Conservation (phyloP, 345 rosid genomes). For the Ceriops decandra region DNA sequence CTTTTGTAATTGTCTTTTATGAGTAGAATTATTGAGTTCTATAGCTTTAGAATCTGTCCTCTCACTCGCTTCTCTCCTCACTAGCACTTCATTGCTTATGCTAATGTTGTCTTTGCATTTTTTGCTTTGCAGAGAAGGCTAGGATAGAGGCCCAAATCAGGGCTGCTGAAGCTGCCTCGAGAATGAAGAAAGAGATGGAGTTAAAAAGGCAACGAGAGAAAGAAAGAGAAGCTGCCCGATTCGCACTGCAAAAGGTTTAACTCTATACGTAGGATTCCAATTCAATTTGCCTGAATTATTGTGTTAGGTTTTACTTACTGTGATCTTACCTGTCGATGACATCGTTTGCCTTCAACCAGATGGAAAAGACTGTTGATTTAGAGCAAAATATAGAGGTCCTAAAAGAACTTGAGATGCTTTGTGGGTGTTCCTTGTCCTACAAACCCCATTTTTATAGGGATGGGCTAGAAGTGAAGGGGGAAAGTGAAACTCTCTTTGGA, state of each 20-base stretch:
- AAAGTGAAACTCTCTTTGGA: slow-evolving; percentile 16
- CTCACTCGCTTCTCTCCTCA: too few relatives aligned
- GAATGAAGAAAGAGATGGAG: slow-evolving; percentile 48
- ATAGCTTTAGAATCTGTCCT: too few relatives aligned
- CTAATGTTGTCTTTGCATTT: background rate
- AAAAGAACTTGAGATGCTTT: slow-evolving; percentile 49
- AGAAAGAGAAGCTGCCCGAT: slow-evolving; percentile 71
- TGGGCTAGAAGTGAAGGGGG: slow-evolving; percentile 24
- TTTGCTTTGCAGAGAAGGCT: slow-evolving; percentile 50
- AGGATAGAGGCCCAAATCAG: slow-evolving; percentile 66
- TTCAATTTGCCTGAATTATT: too few relatives aligned
- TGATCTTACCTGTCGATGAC: background rate
- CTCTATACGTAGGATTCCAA: background rate
- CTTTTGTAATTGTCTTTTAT: too few relatives aligned
- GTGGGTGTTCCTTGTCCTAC: slow-evolving; percentile 42
- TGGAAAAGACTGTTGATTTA: slow-evolving; percentile 52
- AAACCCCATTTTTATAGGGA: slow-evolving; percentile 6
- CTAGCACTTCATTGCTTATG: too few relatives aligned
- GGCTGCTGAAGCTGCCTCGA: slow-evolving; percentile 59
- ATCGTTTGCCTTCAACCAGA: slow-evolving; percentile 27
- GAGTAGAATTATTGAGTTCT: too few relatives aligned
- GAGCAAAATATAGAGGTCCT: slow-evolving; percentile 42
- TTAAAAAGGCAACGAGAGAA: slow-evolving; percentile 52
- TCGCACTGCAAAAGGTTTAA: slow-evolving; percentile 53
- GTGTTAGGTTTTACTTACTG: too few relatives aligned